Evolutionary conservation across 345 rosid species (phyloP).

Genomic region (Eucalyptus brandiana): DNA sequence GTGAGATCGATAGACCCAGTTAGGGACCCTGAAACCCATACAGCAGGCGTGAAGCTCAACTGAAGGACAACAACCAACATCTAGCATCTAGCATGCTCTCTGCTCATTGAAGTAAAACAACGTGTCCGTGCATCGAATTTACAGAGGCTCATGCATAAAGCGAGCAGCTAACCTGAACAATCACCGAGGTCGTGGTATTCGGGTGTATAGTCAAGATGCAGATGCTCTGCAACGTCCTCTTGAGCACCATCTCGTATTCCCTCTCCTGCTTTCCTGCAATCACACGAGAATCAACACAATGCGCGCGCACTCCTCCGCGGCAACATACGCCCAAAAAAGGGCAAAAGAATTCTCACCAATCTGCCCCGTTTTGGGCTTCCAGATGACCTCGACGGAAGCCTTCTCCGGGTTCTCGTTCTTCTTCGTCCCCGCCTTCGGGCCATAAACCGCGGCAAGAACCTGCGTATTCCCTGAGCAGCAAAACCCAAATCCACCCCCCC

Average conservation of each 20-base stretch:
- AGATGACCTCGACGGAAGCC: constrained; percentile 81
- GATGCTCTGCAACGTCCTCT: constrained; percentile 77
- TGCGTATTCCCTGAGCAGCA: constrained; percentile 58
- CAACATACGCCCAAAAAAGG: neutral
- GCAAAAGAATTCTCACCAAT: constrained; percentile 26
- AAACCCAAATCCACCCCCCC: neutral
- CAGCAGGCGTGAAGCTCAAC: neutral
- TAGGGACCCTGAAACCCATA: neutral
- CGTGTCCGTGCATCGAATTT: neutral
- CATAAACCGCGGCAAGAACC: constrained; percentile 85
- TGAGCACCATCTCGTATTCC: constrained; percentile 79
- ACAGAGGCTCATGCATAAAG: neutral
- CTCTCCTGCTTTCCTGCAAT: constrained; percentile 57
- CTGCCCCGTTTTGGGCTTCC: constrained; percentile 94
- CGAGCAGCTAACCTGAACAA: constrained; percentile 44
- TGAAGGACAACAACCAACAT: neutral
- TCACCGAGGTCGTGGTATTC: constrained; percentile 78
- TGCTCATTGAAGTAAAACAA: neutral
- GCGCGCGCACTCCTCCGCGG: neutral
- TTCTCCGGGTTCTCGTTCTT: constrained; percentile 89
- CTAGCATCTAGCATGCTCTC: neutral
- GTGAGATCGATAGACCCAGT: neutral
- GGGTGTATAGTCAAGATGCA: constrained; percentile 73
- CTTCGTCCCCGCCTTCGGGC: constrained; percentile 88
- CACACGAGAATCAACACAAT: neutral